Conservation (phyloP, 371 early-diverging fungal species). For the Chytridiales sp. region DNA sequence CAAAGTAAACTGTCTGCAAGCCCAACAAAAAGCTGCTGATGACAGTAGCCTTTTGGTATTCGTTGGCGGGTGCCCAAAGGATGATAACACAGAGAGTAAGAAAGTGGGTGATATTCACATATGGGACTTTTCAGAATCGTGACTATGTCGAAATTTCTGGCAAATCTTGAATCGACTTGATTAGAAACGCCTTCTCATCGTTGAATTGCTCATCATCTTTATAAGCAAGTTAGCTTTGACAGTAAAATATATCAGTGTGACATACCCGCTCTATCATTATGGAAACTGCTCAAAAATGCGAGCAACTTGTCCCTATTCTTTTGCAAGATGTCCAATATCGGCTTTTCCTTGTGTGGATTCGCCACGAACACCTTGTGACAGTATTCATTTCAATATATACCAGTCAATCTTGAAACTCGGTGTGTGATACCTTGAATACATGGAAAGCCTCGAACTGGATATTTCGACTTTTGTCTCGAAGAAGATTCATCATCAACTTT, state of each 20-base stretch:
- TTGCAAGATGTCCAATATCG: conserved; percentile 84
- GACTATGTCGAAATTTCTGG: conserved; percentile 7
- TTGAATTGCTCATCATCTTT: conserved; percentile 96
- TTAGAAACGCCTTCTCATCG: conserved; percentile 94
- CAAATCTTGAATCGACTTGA: conserved; percentile 75
- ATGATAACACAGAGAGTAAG: too few species aligned
- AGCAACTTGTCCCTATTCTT: conserved; percentile 92
- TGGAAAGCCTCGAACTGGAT: conserved; percentile 99
- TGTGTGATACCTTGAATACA: conserved; percentile 81
- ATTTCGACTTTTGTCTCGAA: conserved; percentile 91
- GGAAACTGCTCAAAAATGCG: conserved; percentile 83
- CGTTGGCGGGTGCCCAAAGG: too few species aligned
- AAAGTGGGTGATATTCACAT: too few species aligned
- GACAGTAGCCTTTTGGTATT: too few species aligned
- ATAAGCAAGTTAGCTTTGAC: background rate
- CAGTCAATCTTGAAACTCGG: conserved; percentile 1
- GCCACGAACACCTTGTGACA: conserved; percentile 88
- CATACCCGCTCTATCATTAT: conserved; percentile 89
- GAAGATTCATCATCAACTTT: conserved; percentile 95
- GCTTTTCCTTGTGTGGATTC: conserved; percentile 93
- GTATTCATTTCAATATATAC: background rate
- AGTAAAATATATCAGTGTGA: background rate
- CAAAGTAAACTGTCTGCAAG: too few species aligned
- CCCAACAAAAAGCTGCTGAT: too few species aligned
- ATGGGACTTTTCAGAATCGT: too few species aligned